Evolutionary conservation across 257 asterid genomes (phyloP).

Genomic region (Solanum lycopersicoides): DNA sequence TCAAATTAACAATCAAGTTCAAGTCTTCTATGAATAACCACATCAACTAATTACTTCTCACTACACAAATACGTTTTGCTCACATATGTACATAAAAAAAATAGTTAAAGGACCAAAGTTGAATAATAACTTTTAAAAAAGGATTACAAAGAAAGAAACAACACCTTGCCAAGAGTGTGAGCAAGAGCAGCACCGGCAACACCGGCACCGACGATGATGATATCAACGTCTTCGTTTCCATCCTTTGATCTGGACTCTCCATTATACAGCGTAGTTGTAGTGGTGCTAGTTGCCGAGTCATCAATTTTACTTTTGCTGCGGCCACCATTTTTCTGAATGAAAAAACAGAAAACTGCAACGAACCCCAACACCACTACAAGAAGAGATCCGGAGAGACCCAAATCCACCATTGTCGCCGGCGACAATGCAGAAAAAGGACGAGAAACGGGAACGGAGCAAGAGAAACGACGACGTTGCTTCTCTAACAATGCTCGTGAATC

Average conservation of each 20-base stretch:
- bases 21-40: neutral
- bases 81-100: neutral
- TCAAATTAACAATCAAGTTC: neutral
- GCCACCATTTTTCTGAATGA: slow-evolving; percentile 4
- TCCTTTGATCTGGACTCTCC: slow-evolving; percentile 39
- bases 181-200: slow-evolving; percentile 77
- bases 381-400: slow-evolving; percentile 22
- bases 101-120: neutral
- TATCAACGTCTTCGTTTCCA: slow-evolving; percentile 16
- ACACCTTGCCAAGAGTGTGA: slow-evolving; percentile 66
- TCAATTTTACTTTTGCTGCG: slow-evolving; percentile 2
- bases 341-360: slow-evolving; percentile 17
- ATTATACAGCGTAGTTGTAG: slow-evolving; percentile 29
- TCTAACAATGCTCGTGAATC: neutral
- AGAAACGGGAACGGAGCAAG: neutral
- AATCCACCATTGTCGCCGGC: slow-evolving; percentile 30
- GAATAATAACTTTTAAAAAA: neutral
- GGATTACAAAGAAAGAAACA: slow-evolving; percentile 2
- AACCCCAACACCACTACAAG: slow-evolving; percentile 35
- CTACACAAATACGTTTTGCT: neutral
- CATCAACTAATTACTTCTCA: neutral
- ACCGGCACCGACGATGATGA: slow-evolving; percentile 54
- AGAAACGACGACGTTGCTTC: neutral
- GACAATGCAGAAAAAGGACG: slow-evolving; percentile 27
- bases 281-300: slow-evolving; percentile 8